Conservation (phyloP, 768 basidiomycete species). For the Dictyophora rubrovolvata region DNA sequence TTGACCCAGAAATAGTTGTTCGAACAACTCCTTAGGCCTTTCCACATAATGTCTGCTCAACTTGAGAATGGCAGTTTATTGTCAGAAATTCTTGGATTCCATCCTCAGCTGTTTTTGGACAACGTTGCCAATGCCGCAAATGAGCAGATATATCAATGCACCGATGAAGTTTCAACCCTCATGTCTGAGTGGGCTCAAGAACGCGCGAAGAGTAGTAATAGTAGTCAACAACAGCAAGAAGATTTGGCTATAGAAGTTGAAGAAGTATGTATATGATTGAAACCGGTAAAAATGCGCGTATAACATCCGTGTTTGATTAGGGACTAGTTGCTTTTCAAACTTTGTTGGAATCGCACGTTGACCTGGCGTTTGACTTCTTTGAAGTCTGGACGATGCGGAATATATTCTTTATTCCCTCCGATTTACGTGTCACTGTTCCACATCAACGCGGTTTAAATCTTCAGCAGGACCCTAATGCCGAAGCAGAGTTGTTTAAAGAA, state of each 20-base stretch:
- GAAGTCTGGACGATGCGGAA: constrained; percentile 86
- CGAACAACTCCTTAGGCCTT: not conserved
- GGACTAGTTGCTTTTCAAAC: constrained; percentile 84
- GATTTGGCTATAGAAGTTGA: constrained; percentile 16
- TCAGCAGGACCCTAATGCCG: constrained; percentile 37
- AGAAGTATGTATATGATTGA: constrained; percentile 28
- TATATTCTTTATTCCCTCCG: constrained; percentile 67
- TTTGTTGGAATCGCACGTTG: constrained; percentile 76
- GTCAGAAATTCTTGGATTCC: constrained; percentile 71
- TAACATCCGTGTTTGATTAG: constrained; percentile 49
- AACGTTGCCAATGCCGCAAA: constrained; percentile 80
- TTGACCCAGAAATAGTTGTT: too few species aligned
- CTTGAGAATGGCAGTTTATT: constrained; percentile 26
- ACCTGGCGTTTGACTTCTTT: constrained; percentile 86
- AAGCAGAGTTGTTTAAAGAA: constrained; percentile 44
- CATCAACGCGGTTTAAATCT: constrained; percentile 71
- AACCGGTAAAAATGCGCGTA: not conserved
- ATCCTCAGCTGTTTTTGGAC: constrained; percentile 76
- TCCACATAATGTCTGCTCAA: not conserved
- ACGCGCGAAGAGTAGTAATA: constrained; percentile 35
- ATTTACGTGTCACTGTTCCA: constrained; percentile 60
- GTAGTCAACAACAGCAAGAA: constrained; percentile 17
- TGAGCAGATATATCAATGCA: constrained; percentile 65
- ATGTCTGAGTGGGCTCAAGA: constrained; percentile 65
- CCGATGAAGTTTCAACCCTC: constrained; percentile 73